Evolutionary conservation across 2,329 filamentous ascomycete species (phyloP), one percentile per base, ranked within the genome.

Genomic region (Apiospora kogelbergensis): DNA sequence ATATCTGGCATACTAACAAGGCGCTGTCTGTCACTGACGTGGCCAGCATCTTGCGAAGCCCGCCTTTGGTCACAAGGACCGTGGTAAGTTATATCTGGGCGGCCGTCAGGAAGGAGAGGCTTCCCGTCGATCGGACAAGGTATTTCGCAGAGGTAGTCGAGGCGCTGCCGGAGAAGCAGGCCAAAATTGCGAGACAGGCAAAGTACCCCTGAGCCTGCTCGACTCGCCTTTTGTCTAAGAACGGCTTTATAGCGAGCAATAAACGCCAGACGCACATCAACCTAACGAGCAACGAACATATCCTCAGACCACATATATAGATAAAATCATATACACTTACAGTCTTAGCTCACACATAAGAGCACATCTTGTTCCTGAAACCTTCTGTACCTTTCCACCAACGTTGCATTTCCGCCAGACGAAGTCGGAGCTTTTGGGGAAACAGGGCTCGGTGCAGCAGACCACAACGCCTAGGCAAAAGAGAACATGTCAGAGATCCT

Each of bases 1-100:
- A 85, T 71, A 78, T 93, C 24, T 93, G 91, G 91, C 81, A 89
- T 68, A 71, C 79, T 4, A 84, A 89, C 68, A 77, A 83, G 9
- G 79, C 82, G 15, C 80, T 92, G 22, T 72, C 76, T 0, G 81
- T 89, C 0, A 74, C 79, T 0, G 78, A 81, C 0, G 81, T 92
- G 20, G 89, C 89, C 1, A 78, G 75, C 2, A 71, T 91, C 1
- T 79, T 91, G n/a, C 83, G 90, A 1, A 80, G 88, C 11, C 89
- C 89, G 17, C 89, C 91, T 2, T 76, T 93, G 2, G 81, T 85
- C 71, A 81, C 78, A 0, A 78, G 74, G 17, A 92, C 89, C 0
- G 88, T 92, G 1, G 81, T 83, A 1, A 78, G 74, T 0, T 91
- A 92, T 72, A 86, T 93, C 10, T 76, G 91, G 1, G 81, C 86